These are phyloP conservation scores for Daldinia bambusicola DNA, from an alignment of 495 filamentous ascomycete species.

Conservation along the genomic window DNA sequence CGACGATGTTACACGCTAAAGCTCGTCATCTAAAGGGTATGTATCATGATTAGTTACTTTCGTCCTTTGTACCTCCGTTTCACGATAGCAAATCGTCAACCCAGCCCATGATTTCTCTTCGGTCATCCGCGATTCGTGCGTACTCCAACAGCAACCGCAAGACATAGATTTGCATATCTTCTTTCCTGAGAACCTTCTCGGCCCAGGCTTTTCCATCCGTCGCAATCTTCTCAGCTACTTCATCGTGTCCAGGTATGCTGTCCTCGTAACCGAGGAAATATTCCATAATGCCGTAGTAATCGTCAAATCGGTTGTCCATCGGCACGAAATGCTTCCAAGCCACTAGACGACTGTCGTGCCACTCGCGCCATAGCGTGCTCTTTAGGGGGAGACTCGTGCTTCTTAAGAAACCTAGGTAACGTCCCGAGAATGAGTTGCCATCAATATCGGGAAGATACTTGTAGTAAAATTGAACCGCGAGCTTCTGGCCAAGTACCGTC, in stretches of 20 bases:
- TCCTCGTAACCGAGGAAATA: slow-evolving; percentile 74
- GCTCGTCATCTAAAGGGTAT: slow-evolving; percentile 38
- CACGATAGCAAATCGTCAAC: slow-evolving; percentile 58
- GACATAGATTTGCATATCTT: slow-evolving; percentile 79
- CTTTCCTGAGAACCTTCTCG: slow-evolving; percentile 70
- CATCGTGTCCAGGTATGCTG: slow-evolving; percentile 62
- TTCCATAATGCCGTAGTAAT: slow-evolving; percentile 80
- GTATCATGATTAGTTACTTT: slow-evolving; percentile 16
- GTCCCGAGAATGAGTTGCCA: slow-evolving; percentile 76
- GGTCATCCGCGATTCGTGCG: slow-evolving; percentile 71
- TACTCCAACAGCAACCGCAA: slow-evolving; percentile 77
- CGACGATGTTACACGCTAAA: slow-evolving; percentile 36
- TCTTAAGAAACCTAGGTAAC: slow-evolving; percentile 74
- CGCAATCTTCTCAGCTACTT: slow-evolving; percentile 70
- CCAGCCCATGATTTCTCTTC: slow-evolving; percentile 73
- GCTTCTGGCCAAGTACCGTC: slow-evolving; percentile 49
- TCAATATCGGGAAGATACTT: slow-evolving; percentile 76
- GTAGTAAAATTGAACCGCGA: slow-evolving; percentile 67
- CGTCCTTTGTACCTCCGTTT: slow-evolving; percentile 6
- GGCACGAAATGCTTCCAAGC: slow-evolving; percentile 84
- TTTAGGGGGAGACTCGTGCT: slow-evolving; percentile 74
- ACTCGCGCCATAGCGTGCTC: slow-evolving; percentile 78
- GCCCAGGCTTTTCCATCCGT: slow-evolving; percentile 73
- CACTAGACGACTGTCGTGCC: slow-evolving; percentile 76
- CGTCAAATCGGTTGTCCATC: slow-evolving; percentile 82